Evolutionary conservation across 2,329 filamentous ascomycete species (phyloP).

Genomic region (Nigrograna mackinnonii): DNA sequence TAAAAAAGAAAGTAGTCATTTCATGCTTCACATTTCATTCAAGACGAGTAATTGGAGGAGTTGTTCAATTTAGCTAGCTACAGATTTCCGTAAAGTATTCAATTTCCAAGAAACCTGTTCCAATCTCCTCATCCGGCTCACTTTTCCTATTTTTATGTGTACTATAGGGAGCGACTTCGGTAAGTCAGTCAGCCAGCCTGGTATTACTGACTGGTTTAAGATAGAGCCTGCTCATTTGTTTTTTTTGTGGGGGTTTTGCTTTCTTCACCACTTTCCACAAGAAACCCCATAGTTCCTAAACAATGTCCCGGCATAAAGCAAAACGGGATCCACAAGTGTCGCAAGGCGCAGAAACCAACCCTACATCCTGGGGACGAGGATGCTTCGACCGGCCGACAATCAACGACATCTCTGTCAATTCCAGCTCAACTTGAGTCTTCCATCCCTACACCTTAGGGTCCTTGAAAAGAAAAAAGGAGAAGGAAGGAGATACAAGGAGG

Average conservation of each 20-base stretch:
- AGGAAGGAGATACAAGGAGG: slow-evolving; percentile 26
- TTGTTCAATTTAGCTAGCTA: background rate
- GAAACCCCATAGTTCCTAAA: slow-evolving; percentile 7
- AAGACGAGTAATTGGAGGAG: background rate
- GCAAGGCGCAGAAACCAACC: slow-evolving; percentile 41
- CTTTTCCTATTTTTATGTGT: background rate
- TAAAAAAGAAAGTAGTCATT: no score
- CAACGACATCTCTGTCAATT: slow-evolving; percentile 42
- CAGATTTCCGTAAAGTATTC: no score
- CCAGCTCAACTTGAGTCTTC: slow-evolving; percentile 27
- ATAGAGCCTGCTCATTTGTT: no score
- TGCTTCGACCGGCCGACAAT: slow-evolving; percentile 20
- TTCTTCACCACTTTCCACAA: slow-evolving; percentile 12
- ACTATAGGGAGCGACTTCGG: background rate
- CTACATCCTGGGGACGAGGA: slow-evolving; percentile 44
- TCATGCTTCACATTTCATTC: no score
- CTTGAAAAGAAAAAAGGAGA: slow-evolving; percentile 16
- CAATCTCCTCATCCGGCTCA: background rate
- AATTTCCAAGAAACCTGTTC: no score
- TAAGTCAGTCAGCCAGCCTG: background rate
- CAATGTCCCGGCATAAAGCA: slow-evolving; percentile 30
- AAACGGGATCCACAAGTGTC: slow-evolving; percentile 38
- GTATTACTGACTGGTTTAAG: slow-evolving; percentile 2
- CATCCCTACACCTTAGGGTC: slow-evolving; percentile 12
- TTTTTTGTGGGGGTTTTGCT: no score